Conservation (phyloP, 495 filamentous ascomycete species). For the Lichina pygmaea region DNA sequence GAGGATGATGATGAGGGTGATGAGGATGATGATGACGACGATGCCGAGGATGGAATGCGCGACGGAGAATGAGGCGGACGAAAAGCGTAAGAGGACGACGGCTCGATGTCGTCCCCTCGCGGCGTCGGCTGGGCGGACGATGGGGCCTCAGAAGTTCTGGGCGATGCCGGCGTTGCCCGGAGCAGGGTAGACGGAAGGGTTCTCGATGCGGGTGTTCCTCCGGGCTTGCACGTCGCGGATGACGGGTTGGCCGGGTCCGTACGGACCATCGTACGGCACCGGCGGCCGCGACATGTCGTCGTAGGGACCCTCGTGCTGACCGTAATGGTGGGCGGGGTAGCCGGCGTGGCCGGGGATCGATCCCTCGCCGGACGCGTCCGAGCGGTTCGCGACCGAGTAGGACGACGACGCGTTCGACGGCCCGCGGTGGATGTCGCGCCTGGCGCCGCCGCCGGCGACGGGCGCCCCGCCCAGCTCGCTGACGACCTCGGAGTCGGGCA, state of each 20-base stretch:
- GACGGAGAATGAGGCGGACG: too few species aligned
- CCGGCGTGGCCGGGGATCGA: slow-evolving; percentile 22
- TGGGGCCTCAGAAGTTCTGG: slow-evolving; percentile 56
- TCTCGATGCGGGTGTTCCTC: slow-evolving; percentile 84
- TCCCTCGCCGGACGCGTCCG: slow-evolving; percentile 60
- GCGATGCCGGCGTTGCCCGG: slow-evolving; percentile 84
- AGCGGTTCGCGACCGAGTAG: slow-evolving; percentile 60
- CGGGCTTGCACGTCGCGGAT: slow-evolving; percentile 84
- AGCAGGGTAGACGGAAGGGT: slow-evolving; percentile 57
- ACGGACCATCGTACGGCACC: slow-evolving; percentile 23
- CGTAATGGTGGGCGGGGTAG: slow-evolving; percentile 20
- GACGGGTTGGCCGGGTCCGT: slow-evolving; percentile 39
- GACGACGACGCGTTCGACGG: slow-evolving; percentile 91
- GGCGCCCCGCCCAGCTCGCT: slow-evolving; percentile 50
- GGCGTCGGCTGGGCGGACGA: background rate
- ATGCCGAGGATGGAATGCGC: too few species aligned
- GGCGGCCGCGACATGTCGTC: slow-evolving; percentile 21
- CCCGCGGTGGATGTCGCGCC: slow-evolving; percentile 51
- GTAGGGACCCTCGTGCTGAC: slow-evolving; percentile 25
- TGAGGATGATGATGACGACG: too few species aligned
- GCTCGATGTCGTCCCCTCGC: too few species aligned
- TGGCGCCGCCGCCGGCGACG: slow-evolving; percentile 30
- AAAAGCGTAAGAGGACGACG: too few species aligned
- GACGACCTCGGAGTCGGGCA: slow-evolving; percentile 16
- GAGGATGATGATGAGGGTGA: too few species aligned